Evolutionary conservation across 2,329 filamentous ascomycete genomes (phyloP).

Genomic region (Colletotrichum endophyticum): DNA sequence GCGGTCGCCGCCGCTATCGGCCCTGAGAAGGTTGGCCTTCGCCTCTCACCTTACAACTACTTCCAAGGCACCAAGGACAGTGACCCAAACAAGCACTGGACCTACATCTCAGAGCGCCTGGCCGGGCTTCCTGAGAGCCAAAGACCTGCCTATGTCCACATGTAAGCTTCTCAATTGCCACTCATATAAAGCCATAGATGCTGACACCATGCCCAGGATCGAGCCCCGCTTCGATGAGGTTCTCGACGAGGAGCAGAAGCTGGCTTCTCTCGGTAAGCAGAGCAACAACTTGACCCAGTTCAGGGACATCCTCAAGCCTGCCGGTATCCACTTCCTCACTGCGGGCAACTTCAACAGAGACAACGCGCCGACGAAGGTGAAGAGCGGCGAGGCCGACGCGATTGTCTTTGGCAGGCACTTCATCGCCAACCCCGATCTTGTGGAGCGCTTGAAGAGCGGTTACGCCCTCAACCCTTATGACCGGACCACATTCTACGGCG

Average conservation of each 20-base stretch:
- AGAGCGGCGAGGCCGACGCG: conserved; percentile 27
- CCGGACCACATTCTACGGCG: conserved; percentile 32
- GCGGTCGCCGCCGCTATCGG: conserved; percentile 48
- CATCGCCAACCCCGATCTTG: conserved; percentile 32
- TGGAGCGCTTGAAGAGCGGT: conserved; percentile 26
- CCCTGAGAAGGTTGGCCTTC: conserved; percentile 56
- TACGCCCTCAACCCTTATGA: conserved; percentile 28
- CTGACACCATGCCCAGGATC: conserved; percentile 31
- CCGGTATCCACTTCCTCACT: conserved; percentile 50
- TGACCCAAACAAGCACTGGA: conserved; percentile 38
- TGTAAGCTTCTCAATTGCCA: conserved; percentile 31
- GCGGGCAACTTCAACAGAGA: conserved; percentile 49
- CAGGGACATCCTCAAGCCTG: conserved; percentile 41
- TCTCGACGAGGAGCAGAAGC: conserved; percentile 46
- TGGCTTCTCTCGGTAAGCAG: conserved; percentile 39
- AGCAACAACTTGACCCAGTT: conserved; percentile 42
- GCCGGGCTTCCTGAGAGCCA: conserved; percentile 34
- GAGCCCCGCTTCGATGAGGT: conserved; percentile 53
- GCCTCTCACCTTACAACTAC: conserved; percentile 46
- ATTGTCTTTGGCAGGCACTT: conserved; percentile 39
- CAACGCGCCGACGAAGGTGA: conserved; percentile 42
- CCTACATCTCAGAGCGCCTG: conserved; percentile 37
- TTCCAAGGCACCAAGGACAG: conserved; percentile 30
- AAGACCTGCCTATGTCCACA: conserved; percentile 49
- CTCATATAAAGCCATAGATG: accelerated